A percentile compares a stretch with the other conserved stretches of the same genome.
These are phyloP conservation scores for Calonectria hawksworthii DNA, from an alignment of 2,329 filamentous ascomycete species.

Conservation along the genomic window DNA sequence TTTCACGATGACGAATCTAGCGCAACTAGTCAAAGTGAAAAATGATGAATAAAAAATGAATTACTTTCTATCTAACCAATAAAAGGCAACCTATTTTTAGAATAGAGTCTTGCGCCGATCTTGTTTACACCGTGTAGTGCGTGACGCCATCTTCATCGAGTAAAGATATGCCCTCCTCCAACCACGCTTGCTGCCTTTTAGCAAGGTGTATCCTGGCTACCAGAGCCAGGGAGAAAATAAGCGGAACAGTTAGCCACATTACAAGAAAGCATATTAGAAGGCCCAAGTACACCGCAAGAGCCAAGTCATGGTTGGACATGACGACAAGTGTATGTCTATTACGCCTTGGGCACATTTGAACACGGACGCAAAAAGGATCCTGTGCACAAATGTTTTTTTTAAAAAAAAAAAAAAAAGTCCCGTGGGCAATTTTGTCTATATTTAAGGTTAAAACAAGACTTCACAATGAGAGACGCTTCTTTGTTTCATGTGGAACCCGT, in stretches of 20 bases:
- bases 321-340: not conserved
- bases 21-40: not conserved
- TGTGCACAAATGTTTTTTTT: not conserved
- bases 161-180: slow-evolving; percentile 31
- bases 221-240: slow-evolving; percentile 27
- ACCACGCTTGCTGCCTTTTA: slow-evolving; percentile 28
- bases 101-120: not conserved
- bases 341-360: not conserved
- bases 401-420: not conserved
- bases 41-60: not conserved
- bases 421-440: not conserved
- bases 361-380: not conserved
- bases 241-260: slow-evolving; percentile 36
- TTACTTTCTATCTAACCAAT: not conserved
- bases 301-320: slow-evolving; percentile 38
- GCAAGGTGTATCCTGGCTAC: slow-evolving; percentile 25
- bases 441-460: not conserved
- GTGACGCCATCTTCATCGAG: slow-evolving; percentile 21
- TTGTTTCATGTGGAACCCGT: not conserved
- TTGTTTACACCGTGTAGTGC: not conserved
- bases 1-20: not conserved
- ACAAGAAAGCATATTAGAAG: slow-evolving; percentile 34
- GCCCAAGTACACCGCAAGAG: slow-evolving; percentile 35
- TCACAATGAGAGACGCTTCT: not conserved
- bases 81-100: not conserved